phyloP scores from a whole-genome alignment of 495 filamentous ascomycete species.

The Talaromyces wortmannii region DNA sequence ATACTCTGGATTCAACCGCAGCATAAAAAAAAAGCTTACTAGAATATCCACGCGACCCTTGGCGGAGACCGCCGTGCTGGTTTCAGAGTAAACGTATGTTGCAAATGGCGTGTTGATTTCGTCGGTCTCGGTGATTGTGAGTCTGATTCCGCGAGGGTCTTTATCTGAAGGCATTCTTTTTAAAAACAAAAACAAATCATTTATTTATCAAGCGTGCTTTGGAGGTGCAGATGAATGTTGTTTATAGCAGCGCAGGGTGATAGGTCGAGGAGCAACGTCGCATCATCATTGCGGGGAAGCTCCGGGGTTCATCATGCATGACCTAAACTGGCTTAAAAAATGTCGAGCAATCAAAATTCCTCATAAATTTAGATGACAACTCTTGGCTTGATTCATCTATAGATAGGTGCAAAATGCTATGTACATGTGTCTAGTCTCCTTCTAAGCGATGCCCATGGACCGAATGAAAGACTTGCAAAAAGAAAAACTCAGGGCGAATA shows the following conservation, averaged over 20 bases:
- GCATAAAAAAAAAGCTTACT: slow-evolving; percentile 16
- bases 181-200: too few relatives aligned
- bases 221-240: neutral
- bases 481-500: slow-evolving; percentile 1
- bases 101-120: slow-evolving; percentile 25
- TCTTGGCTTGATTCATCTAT: too few relatives aligned
- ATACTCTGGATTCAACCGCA: neutral
- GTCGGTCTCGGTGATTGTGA: slow-evolving; percentile 32
- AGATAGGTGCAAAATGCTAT: neutral
- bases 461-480: neutral
- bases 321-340: too few relatives aligned
- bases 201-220: too few relatives aligned
- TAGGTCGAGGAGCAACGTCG: neutral
- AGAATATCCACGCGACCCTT: slow-evolving; percentile 25
- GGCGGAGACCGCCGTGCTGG: neutral
- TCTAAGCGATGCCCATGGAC: neutral
- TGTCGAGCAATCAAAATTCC: too few relatives aligned
- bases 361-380: too few relatives aligned
- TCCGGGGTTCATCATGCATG: neutral
- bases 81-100: slow-evolving; percentile 30
- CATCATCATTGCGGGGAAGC: neutral
- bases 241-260: too few relatives aligned
- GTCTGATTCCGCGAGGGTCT: neutral
- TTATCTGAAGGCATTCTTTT: slow-evolving; percentile 14
- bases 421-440: neutral